Conservation (phyloP, 495 filamentous ascomycete genomes). For the Penicillium goetzii region DNA sequence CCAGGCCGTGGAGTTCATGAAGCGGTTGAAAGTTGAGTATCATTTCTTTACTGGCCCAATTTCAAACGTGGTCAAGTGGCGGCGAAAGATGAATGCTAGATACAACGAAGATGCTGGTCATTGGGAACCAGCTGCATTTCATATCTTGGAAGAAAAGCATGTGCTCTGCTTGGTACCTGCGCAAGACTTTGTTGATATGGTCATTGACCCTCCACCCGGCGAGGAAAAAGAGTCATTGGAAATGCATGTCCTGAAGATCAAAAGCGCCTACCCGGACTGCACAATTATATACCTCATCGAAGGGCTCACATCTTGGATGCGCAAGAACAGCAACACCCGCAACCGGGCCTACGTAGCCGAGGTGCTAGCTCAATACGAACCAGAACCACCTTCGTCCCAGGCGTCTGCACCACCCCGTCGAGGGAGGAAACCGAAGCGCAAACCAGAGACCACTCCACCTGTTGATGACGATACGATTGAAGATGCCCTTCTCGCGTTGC, state of each 20-base stretch:
- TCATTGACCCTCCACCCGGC: conserved; percentile 40
- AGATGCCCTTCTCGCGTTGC: conserved; percentile 71
- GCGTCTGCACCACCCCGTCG: conserved; percentile 28
- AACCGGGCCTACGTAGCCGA: conserved; percentile 70
- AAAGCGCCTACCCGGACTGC: conserved; percentile 53
- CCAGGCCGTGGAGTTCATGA: conserved; percentile 57
- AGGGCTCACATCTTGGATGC: conserved; percentile 66
- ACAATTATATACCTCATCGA: conserved; percentile 78
- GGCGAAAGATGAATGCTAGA: conserved; percentile 65
- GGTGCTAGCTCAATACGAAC: conserved; percentile 60
- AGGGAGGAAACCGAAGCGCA: conserved; percentile 47
- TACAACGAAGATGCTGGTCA: conserved; percentile 64
- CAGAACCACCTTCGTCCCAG: conserved; percentile 19
- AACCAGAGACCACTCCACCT: conserved; percentile 45
- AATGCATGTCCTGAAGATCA: conserved; percentile 59
- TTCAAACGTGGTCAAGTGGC: conserved; percentile 71
- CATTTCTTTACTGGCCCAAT: conserved; percentile 54
- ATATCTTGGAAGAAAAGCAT: conserved; percentile 66
- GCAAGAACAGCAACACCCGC: conserved; percentile 67
- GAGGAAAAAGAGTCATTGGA: conserved; percentile 56
- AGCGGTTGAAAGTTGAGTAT: conserved; percentile 60
- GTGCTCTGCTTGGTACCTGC: conserved; percentile 68
- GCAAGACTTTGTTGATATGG: conserved; percentile 68
- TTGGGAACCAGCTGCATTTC: conserved; percentile 66
- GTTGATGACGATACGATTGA: conserved; percentile 75